phyloP scores from a whole-genome alignment of 345 rosid genomes.

The Populus alba region DNA sequence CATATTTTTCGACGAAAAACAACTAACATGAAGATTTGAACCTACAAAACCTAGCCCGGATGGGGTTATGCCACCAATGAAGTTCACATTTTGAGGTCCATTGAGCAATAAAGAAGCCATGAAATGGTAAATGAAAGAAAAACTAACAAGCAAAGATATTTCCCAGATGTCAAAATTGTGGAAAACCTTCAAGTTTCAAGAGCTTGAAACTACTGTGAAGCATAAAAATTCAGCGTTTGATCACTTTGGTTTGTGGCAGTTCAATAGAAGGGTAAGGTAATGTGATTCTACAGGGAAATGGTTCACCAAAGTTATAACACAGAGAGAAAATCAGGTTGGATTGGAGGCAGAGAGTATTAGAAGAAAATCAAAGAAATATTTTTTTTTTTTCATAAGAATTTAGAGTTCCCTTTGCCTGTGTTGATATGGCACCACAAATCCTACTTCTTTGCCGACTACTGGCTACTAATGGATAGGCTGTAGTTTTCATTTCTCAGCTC shows the following conservation, averaged over 20 bases:
- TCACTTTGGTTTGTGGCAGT: too few species aligned
- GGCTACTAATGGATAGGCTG: not conserved
- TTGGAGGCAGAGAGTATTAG: too few species aligned
- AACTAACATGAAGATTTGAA: slow-evolving; percentile 12
- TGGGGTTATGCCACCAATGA: slow-evolving; percentile 12
- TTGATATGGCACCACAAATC: not conserved
- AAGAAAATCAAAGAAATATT: not conserved
- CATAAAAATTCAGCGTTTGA: too few species aligned
- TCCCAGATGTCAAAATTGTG: not conserved
- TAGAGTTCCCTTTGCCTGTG: not conserved
- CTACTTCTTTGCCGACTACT: not conserved
- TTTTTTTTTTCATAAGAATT: not conserved
- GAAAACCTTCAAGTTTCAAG: not conserved
- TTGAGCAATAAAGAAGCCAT: slow-evolving; percentile 28
- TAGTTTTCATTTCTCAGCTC: not conserved
- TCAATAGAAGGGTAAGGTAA: too few species aligned
- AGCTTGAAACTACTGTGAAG: too few species aligned
- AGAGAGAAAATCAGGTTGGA: not conserved
- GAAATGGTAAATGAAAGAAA: slow-evolving; percentile 1
- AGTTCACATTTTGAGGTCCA: slow-evolving; percentile 30
- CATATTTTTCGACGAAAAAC: slow-evolving; percentile 11
- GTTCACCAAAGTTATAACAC: not conserved
- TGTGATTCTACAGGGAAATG: not conserved
- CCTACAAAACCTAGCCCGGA: slow-evolving; percentile 14
- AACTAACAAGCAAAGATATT: not conserved